Evolutionary conservation across 257 asterid genomes (phyloP).

Genomic region (Jacaranda copaia): DNA sequence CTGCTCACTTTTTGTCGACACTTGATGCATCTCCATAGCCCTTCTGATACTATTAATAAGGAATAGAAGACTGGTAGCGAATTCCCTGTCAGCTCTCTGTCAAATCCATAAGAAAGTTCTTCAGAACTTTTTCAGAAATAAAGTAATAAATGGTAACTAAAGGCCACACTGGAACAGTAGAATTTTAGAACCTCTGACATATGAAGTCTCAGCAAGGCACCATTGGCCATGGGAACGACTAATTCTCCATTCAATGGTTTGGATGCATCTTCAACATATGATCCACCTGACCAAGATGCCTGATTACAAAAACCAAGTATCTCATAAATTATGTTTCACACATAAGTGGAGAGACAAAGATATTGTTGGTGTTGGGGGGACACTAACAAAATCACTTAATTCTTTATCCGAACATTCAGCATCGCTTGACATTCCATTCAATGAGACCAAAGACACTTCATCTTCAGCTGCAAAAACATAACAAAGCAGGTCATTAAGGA

Average conservation of each 20-base stretch:
- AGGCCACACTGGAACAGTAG: constrained; percentile 15
- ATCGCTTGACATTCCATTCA: constrained; percentile 60
- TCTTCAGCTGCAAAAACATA: constrained; percentile 59
- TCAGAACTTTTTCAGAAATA: constrained; percentile 2
- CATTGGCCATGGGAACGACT: constrained; percentile 63
- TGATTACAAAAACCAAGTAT: constrained; percentile 38
- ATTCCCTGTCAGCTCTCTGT: constrained; percentile 83
- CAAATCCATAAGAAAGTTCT: constrained; percentile 30
- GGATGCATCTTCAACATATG: constrained; percentile 65
- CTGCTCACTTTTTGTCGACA: constrained; percentile 55
- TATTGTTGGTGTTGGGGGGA: constrained; percentile 27
- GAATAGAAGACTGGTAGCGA: constrained; percentile 57
- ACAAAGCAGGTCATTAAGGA: constrained; percentile 28
- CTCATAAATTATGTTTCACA: constrained; percentile 27
- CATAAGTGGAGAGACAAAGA: neutral
- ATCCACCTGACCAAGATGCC: constrained; percentile 95
- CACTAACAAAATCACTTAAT: constrained; percentile 75
- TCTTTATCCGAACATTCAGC: constrained; percentile 75
- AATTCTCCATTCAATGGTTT: constrained; percentile 70
- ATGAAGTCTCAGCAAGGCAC: constrained; percentile 70
- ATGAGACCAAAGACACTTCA: constrained; percentile 67
- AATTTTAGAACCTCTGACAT: constrained; percentile 70
- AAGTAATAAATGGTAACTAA: constrained; percentile 4
- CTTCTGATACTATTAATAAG: constrained; percentile 60
- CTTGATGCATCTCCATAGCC: constrained; percentile 66